Conservation (phyloP, 495 filamentous ascomycete species). For the Neurospora pannonica region DNA sequence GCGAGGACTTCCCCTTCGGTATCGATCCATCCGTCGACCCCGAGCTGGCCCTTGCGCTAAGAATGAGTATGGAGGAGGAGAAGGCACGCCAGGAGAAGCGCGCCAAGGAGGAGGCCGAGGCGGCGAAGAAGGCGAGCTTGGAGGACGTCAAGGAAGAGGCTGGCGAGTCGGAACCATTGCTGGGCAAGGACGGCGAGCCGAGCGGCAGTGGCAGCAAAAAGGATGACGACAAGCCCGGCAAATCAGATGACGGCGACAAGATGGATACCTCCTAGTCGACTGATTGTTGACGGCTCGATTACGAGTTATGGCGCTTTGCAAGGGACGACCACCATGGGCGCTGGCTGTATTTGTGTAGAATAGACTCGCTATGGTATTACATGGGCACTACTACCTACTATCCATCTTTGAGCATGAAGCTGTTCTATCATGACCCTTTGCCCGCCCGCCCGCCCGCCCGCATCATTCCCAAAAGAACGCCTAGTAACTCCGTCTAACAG, state of each 20-base stretch:
- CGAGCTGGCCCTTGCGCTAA: conserved; percentile 86
- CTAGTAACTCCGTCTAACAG: conserved; percentile 10
- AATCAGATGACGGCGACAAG: conserved; percentile 49
- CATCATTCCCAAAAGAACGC: conserved; percentile 4
- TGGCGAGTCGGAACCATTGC: conserved; percentile 53
- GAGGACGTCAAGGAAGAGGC: conserved; percentile 81
- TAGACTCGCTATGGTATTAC: conserved; percentile 4
- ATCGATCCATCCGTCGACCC: conserved; percentile 79
- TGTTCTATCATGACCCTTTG: background rate
- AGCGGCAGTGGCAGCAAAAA: conserved; percentile 42
- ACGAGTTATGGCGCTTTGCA: background rate
- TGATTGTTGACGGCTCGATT: background rate
- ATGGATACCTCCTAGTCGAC: conserved; percentile 66
- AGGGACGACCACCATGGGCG: background rate
- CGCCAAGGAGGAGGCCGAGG: conserved; percentile 64
- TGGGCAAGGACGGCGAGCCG: conserved; percentile 58
- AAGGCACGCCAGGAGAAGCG: conserved; percentile 83
- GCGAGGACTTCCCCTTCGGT: conserved; percentile 53
- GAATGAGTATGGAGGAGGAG: conserved; percentile 95
- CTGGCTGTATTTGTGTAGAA: conserved; percentile 6
- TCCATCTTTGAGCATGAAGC: background rate
- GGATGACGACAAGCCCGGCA: conserved; percentile 42
- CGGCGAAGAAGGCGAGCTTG: conserved; percentile 63
- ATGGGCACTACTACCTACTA: background rate
- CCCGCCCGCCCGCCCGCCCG: background rate